Evolutionary conservation across 2,329 filamentous ascomycete genomes (phyloP).

Genomic region (Sporothrix humicola): DNA sequence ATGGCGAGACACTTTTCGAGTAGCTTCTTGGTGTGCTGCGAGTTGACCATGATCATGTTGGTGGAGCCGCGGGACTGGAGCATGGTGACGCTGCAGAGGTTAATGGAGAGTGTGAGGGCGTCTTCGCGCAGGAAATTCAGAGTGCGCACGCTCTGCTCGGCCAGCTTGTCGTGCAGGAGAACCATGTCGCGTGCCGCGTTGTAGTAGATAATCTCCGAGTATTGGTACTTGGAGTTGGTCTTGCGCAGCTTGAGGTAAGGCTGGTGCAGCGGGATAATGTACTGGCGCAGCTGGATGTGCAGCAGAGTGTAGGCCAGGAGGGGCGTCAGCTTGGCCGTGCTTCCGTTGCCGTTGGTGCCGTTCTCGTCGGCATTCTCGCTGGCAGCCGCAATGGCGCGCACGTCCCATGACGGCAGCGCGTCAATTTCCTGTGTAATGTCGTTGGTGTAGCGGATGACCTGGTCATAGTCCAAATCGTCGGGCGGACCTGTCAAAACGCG

Average conservation of each 20-base stretch:
- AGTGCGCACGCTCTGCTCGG: conserved; percentile 62
- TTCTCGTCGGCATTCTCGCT: conserved; percentile 41
- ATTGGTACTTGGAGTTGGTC: conserved; percentile 65
- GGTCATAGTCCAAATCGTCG: conserved; percentile 64
- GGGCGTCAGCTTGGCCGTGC: conserved; percentile 55
- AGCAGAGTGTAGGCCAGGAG: conserved; percentile 64
- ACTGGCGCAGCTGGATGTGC: conserved; percentile 65
- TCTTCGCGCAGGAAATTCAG: conserved; percentile 67
- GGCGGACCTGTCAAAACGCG: conserved; percentile 60
- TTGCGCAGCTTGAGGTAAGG: conserved; percentile 65
- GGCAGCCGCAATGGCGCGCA: conserved; percentile 37
- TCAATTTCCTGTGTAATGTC: conserved; percentile 67
- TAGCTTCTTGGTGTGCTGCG: conserved; percentile 64
- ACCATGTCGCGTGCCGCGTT: conserved; percentile 67
- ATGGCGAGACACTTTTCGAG: conserved; percentile 65
- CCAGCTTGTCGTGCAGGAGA: conserved; percentile 65
- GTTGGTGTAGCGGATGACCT: conserved; percentile 66
- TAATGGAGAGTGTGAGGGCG: conserved; percentile 64
- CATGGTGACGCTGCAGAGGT: conserved; percentile 65
- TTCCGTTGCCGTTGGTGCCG: conserved; percentile 45
- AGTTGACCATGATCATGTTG: conserved; percentile 68
- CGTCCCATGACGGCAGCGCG: conserved; percentile 62
- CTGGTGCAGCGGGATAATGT: conserved; percentile 66
- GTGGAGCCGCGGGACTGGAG: conserved; percentile 63
- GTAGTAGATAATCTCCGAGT: conserved; percentile 68